Conservation (phyloP, 2,329 filamentous ascomycete species). For the Endothia cerciana region DNA sequence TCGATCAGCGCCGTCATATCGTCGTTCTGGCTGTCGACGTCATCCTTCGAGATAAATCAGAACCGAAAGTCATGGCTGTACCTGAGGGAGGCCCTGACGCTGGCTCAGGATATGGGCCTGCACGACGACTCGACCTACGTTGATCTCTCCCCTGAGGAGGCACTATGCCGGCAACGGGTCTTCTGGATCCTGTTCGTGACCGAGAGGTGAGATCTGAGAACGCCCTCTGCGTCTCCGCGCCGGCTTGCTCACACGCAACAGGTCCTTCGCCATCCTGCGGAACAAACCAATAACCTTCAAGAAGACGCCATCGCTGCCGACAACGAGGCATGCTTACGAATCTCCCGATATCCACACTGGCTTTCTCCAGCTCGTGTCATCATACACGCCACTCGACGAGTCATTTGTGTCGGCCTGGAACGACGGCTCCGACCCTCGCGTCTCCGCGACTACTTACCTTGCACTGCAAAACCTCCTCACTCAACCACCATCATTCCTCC, state of each 20-base stretch:
- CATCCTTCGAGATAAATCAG: slow-evolving; percentile 64
- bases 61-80: slow-evolving; percentile 66
- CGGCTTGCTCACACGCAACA: slow-evolving; percentile 9
- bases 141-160: slow-evolving; percentile 52
- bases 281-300: slow-evolving; percentile 66
- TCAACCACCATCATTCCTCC: slow-evolving; percentile 39
- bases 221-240: slow-evolving; percentile 35
- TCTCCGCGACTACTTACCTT: slow-evolving; percentile 41
- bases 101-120: slow-evolving; percentile 61
- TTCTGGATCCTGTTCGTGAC: slow-evolving; percentile 68
- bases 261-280: slow-evolving; percentile 63
- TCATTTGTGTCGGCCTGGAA: slow-evolving; percentile 68
- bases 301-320: slow-evolving; percentile 60
- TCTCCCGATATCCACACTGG: slow-evolving; percentile 57
- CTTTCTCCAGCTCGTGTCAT: slow-evolving; percentile 62
- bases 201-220: slow-evolving; percentile 50
- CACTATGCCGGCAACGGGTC: slow-evolving; percentile 56
- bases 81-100: slow-evolving; percentile 62
- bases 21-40: slow-evolving; percentile 64
- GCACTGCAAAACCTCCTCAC: slow-evolving; percentile 41
- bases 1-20: slow-evolving; percentile 62
- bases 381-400: slow-evolving; percentile 66
- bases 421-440: slow-evolving; percentile 50
- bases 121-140: slow-evolving; percentile 61
- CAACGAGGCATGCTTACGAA: slow-evolving; percentile 56